Percentiles rank a stretch among this genome's conserved stretches.
Conservation (phyloP, 2,329 filamentous ascomycete genomes). For the Cercospora sp. region DNA sequence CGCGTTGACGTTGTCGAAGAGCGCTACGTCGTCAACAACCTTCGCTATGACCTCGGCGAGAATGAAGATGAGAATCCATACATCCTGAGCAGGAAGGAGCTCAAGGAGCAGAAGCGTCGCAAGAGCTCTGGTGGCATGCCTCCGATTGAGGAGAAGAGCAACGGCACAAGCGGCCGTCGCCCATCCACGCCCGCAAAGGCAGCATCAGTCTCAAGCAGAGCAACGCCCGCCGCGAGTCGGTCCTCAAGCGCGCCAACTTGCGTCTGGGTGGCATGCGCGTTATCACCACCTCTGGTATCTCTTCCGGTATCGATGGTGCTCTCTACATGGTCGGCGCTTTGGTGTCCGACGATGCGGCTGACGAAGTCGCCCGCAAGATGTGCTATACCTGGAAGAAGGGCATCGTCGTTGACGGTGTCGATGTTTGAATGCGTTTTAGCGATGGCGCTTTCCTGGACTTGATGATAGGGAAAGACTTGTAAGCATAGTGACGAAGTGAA, state of each 20-base stretch:
- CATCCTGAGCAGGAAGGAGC: constrained; percentile 68
- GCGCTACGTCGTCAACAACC: constrained; percentile 88
- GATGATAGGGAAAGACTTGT: constrained; percentile 10
- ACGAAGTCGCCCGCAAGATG: constrained; percentile 72
- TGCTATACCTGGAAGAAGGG: constrained; percentile 87
- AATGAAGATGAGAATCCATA: constrained; percentile 83
- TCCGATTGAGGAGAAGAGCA: constrained; percentile 36
- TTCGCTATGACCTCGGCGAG: constrained; percentile 76
- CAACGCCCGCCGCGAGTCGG: constrained; percentile 74
- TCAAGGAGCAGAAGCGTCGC: constrained; percentile 51
- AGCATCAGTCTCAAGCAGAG: constrained; percentile 78
- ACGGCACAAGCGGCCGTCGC: constrained; percentile 43
- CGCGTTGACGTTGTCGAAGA: constrained; percentile 82
- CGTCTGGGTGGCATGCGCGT: constrained; percentile 68
- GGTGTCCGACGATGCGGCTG: constrained; percentile 73
- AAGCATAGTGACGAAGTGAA: constrained; percentile 18
- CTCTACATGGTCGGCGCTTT: constrained; percentile 83
- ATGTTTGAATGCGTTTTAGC: constrained; percentile 60
- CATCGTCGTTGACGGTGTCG: constrained; percentile 78
- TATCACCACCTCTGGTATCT: constrained; percentile 77
- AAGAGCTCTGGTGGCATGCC: constrained; percentile 40
- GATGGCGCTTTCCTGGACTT: constrained; percentile 9
- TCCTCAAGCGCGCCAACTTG: constrained; percentile 74
- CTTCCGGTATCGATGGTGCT: constrained; percentile 77
- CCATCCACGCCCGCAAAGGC: constrained; percentile 64